phyloP scores from a whole-genome alignment of 768 basidiomycete genomes.

The Clavaria fumosa region DNA sequence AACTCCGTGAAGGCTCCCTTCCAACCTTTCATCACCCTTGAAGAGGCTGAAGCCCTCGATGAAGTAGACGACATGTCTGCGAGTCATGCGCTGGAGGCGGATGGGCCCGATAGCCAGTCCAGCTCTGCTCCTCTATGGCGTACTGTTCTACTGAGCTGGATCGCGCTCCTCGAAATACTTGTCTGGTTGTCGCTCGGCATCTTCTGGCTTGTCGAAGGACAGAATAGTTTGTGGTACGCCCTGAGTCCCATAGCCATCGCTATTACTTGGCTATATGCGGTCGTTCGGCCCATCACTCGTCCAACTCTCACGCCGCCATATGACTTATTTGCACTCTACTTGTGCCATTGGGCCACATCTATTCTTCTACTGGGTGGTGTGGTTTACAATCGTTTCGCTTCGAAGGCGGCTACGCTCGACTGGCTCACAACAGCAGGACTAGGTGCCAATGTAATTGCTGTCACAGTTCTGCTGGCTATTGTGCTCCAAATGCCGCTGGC shows the following conservation, averaged over 20 bases:
- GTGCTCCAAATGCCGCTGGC: slow-evolving; percentile 49
- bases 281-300: slow-evolving; percentile 34
- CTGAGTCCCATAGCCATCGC: slow-evolving; percentile 32
- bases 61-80: slow-evolving; percentile 9
- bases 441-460: slow-evolving; percentile 13
- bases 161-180: slow-evolving; percentile 42
- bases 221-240: slow-evolving; percentile 18
- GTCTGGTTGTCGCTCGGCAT: slow-evolving; percentile 46
- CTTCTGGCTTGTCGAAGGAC: slow-evolving; percentile 30
- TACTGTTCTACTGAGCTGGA: slow-evolving; percentile 35
- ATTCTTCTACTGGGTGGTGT: slow-evolving; percentile 37
- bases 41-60: slow-evolving; percentile 39
- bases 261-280: slow-evolving; percentile 51
- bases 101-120: slow-evolving; percentile 12
- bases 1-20: slow-evolving; percentile 25
- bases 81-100: slow-evolving; percentile 13
- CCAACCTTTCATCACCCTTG: slow-evolving; percentile 29
- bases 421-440: slow-evolving; percentile 27
- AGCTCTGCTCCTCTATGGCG: slow-evolving; percentile 38
- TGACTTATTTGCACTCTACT: slow-evolving; percentile 48
- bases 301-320: slow-evolving; percentile 43
- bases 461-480: slow-evolving; percentile 26
- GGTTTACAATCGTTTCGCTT: slow-evolving; percentile 40
- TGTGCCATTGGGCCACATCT: slow-evolving; percentile 29
- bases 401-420: slow-evolving; percentile 13